Evolutionary conservation across 495 filamentous ascomycete species (phyloP).

Genomic region (Polyplosphaeria fusca): DNA sequence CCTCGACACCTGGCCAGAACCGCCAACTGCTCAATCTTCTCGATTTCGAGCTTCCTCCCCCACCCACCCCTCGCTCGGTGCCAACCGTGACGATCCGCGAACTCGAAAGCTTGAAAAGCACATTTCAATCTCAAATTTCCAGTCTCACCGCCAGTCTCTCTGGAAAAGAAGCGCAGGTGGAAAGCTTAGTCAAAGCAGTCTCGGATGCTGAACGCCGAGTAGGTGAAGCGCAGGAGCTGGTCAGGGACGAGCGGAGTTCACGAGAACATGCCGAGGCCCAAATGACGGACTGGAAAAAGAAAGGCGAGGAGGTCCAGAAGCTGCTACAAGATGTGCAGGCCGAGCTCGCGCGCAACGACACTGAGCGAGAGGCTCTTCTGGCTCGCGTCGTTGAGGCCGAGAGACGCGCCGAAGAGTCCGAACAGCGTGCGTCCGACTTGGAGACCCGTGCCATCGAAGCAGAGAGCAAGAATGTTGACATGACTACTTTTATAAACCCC

Average conservation of each 20-base stretch:
- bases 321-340: conserved; percentile 74
- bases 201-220: conserved; percentile 87
- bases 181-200: conserved; percentile 78
- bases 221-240: conserved; percentile 74
- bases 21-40: conserved; percentile 62
- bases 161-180: conserved; percentile 86
- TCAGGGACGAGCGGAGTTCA: conserved; percentile 66
- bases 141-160: conserved; percentile 82
- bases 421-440: conserved; percentile 49
- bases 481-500: conserved; percentile 23
- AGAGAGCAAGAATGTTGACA: conserved; percentile 33
- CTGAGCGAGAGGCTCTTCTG: conserved; percentile 69
- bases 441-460: conserved; percentile 41
- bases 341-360: conserved; percentile 72
- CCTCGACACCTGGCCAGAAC: conserved; percentile 48
- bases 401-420: conserved; percentile 61
- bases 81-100: conserved; percentile 89
- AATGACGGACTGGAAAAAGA: conserved; percentile 75
- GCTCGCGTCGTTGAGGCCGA: conserved; percentile 72
- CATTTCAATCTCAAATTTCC: conserved; percentile 83
- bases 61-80: conserved; percentile 85
- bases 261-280: conserved; percentile 73
- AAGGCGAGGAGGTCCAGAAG: conserved; percentile 78
- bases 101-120: conserved; percentile 84
- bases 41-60: conserved; percentile 88